Conservation (phyloP, 805 yeast species). For the Spathaspora boniae region DNA sequence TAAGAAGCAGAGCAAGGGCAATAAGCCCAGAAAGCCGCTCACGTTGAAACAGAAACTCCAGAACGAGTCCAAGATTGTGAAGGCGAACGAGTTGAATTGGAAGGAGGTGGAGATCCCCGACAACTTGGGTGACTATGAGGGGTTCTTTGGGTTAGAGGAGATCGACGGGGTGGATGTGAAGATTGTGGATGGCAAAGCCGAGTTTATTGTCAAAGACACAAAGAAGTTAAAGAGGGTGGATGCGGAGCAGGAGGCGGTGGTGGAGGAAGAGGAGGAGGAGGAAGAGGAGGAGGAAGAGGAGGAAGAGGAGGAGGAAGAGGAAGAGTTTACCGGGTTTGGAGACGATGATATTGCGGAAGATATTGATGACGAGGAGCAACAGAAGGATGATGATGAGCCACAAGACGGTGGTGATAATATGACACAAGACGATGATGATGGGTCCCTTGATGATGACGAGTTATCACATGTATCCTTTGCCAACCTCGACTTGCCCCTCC, state of each 20-base stretch:
- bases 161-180: slow-evolving; percentile 89
- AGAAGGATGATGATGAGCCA: slow-evolving; percentile 9
- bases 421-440: slow-evolving; percentile 14
- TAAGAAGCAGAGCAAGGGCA: slow-evolving; percentile 2
- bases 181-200: slow-evolving; percentile 63
- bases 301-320: slow-evolving; percentile 23
- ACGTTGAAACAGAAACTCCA: slow-evolving; percentile 28
- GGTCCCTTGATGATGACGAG: slow-evolving; percentile 4
- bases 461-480: slow-evolving; percentile 24
- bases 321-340: slow-evolving; percentile 24
- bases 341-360: slow-evolving; percentile 18
- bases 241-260: slow-evolving; percentile 10
- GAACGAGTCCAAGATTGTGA: slow-evolving; percentile 39
- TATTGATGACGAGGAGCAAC: slow-evolving; percentile 15
- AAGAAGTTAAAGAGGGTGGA: slow-evolving; percentile 14
- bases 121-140: slow-evolving; percentile 81
- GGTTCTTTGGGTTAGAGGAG: slow-evolving; percentile 90
- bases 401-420: slow-evolving; percentile 3
- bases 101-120: slow-evolving; percentile 79
- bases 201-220: slow-evolving; percentile 36
- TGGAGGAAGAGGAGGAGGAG: slow-evolving; percentile 17
- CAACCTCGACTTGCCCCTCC: slow-evolving; percentile 22
- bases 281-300: slow-evolving; percentile 16
- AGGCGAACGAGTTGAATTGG: slow-evolving; percentile 63
- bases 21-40: slow-evolving; percentile 14